phyloP scores from a whole-genome alignment of 129 eudicot species.

The Flaveria bidentis region DNA sequence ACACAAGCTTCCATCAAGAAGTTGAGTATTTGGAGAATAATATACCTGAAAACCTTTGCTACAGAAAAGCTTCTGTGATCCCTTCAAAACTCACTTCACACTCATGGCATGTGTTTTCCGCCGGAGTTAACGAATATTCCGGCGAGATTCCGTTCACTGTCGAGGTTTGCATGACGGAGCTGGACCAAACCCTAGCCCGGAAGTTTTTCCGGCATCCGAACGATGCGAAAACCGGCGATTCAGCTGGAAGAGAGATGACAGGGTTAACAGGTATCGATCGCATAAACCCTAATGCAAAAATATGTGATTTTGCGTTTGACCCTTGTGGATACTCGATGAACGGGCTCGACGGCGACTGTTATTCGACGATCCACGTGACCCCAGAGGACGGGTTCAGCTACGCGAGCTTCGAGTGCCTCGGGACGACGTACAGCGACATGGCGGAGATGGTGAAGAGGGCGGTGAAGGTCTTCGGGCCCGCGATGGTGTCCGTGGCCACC shows the following conservation, averaged over 20 bases:
- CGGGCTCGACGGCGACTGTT: slow-evolving; percentile 64
- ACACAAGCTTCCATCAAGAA: slow-evolving; percentile 70
- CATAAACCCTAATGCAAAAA: slow-evolving; percentile 54
- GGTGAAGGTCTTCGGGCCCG: slow-evolving; percentile 70
- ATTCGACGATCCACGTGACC: slow-evolving; percentile 84
- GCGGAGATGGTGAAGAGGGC: slow-evolving; percentile 56
- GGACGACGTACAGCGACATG: slow-evolving; percentile 52
- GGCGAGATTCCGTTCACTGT: slow-evolving; percentile 43
- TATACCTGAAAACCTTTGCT: slow-evolving; percentile 44
- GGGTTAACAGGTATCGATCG: slow-evolving; percentile 55
- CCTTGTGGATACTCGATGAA: slow-evolving; percentile 95
- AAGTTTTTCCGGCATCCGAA: slow-evolving; percentile 71
- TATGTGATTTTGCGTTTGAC: slow-evolving; percentile 83
- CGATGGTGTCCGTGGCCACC: slow-evolving; percentile 61
- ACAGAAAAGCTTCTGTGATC: slow-evolving; percentile 62
- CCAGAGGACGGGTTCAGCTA: slow-evolving; percentile 91
- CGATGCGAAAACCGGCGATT: slow-evolving; percentile 58
- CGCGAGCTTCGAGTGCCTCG: slow-evolving; percentile 81
- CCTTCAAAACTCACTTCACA: slow-evolving; percentile 58
- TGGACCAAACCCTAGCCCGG: slow-evolving; percentile 59
- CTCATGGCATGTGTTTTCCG: slow-evolving; percentile 82
- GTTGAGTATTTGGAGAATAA: slow-evolving; percentile 50
- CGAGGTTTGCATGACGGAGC: slow-evolving; percentile 89
- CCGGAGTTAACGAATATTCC: slow-evolving; percentile 32
- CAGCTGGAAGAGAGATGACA: slow-evolving; percentile 76